These are phyloP conservation scores for Penicillium steckii DNA, from an alignment of 495 filamentous ascomycete species.

Conservation along the genomic window DNA sequence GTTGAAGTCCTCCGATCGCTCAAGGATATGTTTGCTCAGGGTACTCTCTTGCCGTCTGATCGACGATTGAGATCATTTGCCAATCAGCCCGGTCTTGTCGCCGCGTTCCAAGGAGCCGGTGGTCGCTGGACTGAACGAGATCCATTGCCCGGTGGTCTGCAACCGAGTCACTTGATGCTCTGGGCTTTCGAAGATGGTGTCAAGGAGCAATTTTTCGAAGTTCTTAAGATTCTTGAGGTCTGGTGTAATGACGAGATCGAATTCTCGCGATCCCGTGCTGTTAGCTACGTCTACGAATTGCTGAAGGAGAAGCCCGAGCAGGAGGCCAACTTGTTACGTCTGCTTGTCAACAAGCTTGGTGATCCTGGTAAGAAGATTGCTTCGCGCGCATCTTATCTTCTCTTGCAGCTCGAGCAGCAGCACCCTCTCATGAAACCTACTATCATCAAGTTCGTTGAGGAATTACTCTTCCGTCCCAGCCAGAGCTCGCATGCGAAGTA, in stretches of 20 bases:
- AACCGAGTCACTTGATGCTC: slow-evolving; percentile 71
- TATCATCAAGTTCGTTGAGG: slow-evolving; percentile 81
- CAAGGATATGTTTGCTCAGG: slow-evolving; percentile 90
- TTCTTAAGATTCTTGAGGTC: slow-evolving; percentile 82
- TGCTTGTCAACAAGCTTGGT: slow-evolving; percentile 94
- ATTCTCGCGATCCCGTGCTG: slow-evolving; percentile 78
- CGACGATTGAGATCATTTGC: slow-evolving; percentile 76
- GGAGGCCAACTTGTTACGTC: slow-evolving; percentile 86
- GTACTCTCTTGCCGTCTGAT: slow-evolving; percentile 77
- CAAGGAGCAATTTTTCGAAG: slow-evolving; percentile 86
- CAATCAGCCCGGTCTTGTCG: slow-evolving; percentile 74
- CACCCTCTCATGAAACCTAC: slow-evolving; percentile 93
- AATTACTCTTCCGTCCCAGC: slow-evolving; percentile 81
- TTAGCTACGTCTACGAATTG: slow-evolving; percentile 86
- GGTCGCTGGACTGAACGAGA: slow-evolving; percentile 64
- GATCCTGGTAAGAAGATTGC: slow-evolving; percentile 92
- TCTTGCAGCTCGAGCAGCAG: slow-evolving; percentile 82
- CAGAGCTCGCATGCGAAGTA: slow-evolving; percentile 89
- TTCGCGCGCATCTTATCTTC: slow-evolving; percentile 84
- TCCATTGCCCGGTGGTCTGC: slow-evolving; percentile 65
- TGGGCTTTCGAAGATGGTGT: slow-evolving; percentile 97
- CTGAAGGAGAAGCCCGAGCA: slow-evolving; percentile 96
- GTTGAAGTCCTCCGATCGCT: slow-evolving; percentile 87
- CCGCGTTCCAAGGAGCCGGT: slow-evolving; percentile 56
- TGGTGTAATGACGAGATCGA: slow-evolving; percentile 95